Evolutionary conservation across 1,284 basidiomycete species (phyloP), one percentile per base, ranked within the genome.

Genomic region (Cutaneotrichosporon curvatum): DNA sequence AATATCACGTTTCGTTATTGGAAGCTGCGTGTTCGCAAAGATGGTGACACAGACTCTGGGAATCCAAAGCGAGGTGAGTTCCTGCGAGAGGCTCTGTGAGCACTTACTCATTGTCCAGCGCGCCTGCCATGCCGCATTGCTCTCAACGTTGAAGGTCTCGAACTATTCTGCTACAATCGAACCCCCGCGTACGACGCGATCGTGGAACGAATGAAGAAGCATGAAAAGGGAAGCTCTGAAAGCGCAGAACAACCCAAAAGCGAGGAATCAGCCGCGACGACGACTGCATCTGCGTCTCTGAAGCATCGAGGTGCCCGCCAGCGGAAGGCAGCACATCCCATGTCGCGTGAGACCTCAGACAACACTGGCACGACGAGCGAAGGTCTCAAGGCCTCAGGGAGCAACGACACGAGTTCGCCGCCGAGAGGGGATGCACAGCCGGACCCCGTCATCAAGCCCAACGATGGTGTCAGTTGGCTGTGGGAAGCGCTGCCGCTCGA

Each of bases 1-100:
- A 81, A 88, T 62, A 68, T 95, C 41, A 84, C 84, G 55, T 95
- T 90, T 87, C 77, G 87, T 52, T 95, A 91, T 68, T 96, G 91
- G 91, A 79, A 88, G 45, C 81, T 87, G 57, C 49, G 77, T 64
- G 61, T 86, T 77, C 75, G 78, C 47, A 75, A 78, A 37, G 74
- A 78, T 20, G 76, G 75, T 34, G 63, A 65, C 47, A 40, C 58
- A 9, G 41, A 49, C 15, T 57, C 52, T 9, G 41, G 31, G 16
- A 67, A 67, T 39, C 18, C 42, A 0, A 65, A 59, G 46, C 33
- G 65, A 43, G 55, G 65, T 68, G 43, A 51, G 64, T 58, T 12
- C 15, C 16, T 7, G 18, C 10, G 23, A 2, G 40, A 7, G 34
- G n/a, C 19, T 23, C 35, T 23, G 30, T 11, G 31, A 6, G 16